Conservation (phyloP, 768 basidiomycete species). For the Multifurca ochricompacta region DNA sequence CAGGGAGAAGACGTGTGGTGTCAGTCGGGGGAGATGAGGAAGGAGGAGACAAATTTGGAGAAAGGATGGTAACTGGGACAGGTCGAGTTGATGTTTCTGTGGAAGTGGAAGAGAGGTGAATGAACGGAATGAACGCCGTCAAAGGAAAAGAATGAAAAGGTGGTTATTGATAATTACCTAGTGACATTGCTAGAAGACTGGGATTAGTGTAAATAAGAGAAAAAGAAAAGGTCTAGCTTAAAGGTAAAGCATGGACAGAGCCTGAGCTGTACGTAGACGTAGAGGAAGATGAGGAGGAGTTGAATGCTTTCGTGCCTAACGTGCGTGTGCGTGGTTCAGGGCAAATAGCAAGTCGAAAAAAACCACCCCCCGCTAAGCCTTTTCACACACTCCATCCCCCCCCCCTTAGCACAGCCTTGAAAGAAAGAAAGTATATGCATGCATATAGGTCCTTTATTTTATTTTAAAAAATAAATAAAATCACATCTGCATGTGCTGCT, state of each 20-base stretch:
- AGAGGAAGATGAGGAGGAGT: not conserved
- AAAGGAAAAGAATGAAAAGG: constrained; percentile 5
- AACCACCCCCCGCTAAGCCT: no score
- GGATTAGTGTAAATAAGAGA: no score
- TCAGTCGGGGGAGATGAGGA: constrained; percentile 5
- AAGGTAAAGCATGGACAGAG: constrained; percentile 1
- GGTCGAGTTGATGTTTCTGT: constrained; percentile 15
- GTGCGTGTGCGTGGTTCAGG: constrained; percentile 16
- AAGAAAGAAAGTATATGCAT: no score
- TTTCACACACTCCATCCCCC: not conserved
- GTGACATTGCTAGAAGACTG: constrained; percentile 12
- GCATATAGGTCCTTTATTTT: no score
- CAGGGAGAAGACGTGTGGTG: constrained; percentile 6
- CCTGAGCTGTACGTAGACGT: no score
- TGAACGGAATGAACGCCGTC: not conserved
- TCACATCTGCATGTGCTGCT: no score
- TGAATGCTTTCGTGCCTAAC: no score
- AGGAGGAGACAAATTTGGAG: constrained; percentile 1
- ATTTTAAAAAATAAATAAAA: no score
- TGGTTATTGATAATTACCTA: constrained; percentile 6
- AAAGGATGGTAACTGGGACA: constrained; percentile 7
- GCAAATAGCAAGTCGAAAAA: no score
- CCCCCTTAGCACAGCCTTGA: no score
- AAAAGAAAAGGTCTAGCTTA: not conserved
- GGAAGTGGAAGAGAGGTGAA: not conserved